Conservation (phyloP, 805 yeast species). For the Priceomyces melissophilus region DNA sequence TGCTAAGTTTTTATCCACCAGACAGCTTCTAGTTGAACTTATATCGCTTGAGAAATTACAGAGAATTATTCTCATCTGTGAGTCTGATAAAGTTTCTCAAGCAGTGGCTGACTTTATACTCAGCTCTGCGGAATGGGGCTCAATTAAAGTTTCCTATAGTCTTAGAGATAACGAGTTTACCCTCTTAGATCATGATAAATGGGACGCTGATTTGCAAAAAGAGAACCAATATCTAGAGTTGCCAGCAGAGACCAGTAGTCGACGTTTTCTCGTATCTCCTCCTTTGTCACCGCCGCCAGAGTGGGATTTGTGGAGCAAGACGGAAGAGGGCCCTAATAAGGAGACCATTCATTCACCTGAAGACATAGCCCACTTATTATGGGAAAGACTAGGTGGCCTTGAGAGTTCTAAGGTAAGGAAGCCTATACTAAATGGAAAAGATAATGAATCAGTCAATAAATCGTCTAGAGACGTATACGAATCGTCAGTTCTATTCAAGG, state of each 20-base stretch:
- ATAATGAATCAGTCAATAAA: background rate
- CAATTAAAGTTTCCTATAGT: slow-evolving; percentile 25
- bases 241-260: slow-evolving; percentile 36
- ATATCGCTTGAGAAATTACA: slow-evolving; percentile 30
- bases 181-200: slow-evolving; percentile 6
- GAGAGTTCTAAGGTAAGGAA: slow-evolving; percentile 33
- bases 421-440: slow-evolving; percentile 7
- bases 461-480: slow-evolving; percentile 10
- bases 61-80: slow-evolving; percentile 34
- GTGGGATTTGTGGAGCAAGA: slow-evolving; percentile 41
- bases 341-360: slow-evolving; percentile 33
- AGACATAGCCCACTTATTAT: slow-evolving; percentile 39
- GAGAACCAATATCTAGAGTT: slow-evolving; percentile 33
- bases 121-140: slow-evolving; percentile 12
- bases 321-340: slow-evolving; percentile 40
- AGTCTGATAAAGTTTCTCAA: slow-evolving; percentile 17
- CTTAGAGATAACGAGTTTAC: slow-evolving; percentile 29
- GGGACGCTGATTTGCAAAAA: slow-evolving; percentile 8
- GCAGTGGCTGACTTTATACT: slow-evolving; percentile 16
- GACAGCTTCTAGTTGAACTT: slow-evolving; percentile 27
- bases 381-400: slow-evolving; percentile 43
- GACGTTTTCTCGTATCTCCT: slow-evolving; percentile 42
- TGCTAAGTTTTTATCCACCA: slow-evolving; percentile 21
- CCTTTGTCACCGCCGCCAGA: slow-evolving; percentile 43
- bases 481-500: slow-evolving; percentile 36